These are phyloP conservation scores for Tympanopsis confertula DNA, from an alignment of 2,329 filamentous ascomycete genomes.

Conservation along the genomic window DNA sequence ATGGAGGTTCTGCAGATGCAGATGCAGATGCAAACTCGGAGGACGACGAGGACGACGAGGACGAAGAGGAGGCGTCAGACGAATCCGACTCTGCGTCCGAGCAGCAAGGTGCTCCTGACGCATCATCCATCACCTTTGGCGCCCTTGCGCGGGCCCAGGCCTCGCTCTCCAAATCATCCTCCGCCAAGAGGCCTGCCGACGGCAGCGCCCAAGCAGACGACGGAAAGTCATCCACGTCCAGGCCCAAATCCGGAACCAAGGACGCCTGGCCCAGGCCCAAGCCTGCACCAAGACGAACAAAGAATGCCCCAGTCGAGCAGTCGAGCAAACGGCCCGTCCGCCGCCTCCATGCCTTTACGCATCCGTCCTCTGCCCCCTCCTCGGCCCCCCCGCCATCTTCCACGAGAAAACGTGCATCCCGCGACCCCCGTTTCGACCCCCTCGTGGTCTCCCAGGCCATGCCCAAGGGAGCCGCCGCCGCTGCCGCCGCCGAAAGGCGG, in stretches of 20 bases:
- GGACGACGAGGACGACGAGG: conserved; percentile 26
- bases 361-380: conserved; percentile 31
- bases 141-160: conserved; percentile 80
- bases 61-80: conserved; percentile 13
- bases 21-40: conserved; percentile 20
- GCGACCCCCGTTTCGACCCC: conserved; percentile 84
- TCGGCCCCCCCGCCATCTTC: too few species aligned
- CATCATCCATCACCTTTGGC: conserved; percentile 68
- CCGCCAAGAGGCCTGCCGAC: conserved; percentile 22
- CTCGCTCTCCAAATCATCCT: conserved; percentile 38
- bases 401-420: conserved; percentile 47
- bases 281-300: conserved; percentile 38
- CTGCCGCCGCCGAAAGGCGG: conserved; percentile 40
- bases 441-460: conserved; percentile 33
- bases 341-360: conserved; percentile 64
- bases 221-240: conserved; percentile 26
- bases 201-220: conserved; percentile 16
- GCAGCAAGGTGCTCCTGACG: conserved; percentile 10
- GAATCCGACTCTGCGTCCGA: conserved; percentile 19
- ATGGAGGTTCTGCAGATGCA: conserved; percentile 15
- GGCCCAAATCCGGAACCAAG: conserved; percentile 17
- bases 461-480: conserved; percentile 15
- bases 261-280: conserved; percentile 19
- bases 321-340: conserved; percentile 76
- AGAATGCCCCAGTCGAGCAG: conserved; percentile 79